Percentiles rank a stretch among this genome's conserved stretches.
These are phyloP conservation scores for Lathyrus tuberosus DNA, from an alignment of 306 rosid genomes.

Conservation along the genomic window DNA sequence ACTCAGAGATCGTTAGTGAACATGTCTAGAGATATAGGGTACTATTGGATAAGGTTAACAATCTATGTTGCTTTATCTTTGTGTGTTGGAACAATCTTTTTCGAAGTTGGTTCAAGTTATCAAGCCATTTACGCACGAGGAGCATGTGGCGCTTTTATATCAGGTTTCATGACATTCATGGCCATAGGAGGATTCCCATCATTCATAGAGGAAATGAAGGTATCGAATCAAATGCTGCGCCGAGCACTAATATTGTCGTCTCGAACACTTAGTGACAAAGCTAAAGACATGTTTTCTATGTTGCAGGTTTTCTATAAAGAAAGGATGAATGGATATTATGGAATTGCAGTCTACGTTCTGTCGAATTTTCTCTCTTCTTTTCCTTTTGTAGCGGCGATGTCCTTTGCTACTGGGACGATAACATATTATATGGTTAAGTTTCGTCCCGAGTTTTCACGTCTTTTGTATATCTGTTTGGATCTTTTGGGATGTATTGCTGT, in stretches of 20 bases:
- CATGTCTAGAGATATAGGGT: constrained; percentile 90
- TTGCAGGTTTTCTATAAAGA: constrained; percentile 74
- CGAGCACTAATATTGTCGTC: not conserved
- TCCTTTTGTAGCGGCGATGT: constrained; percentile 80
- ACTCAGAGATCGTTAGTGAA: constrained; percentile 74
- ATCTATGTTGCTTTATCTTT: constrained; percentile 65
- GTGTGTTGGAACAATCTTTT: constrained; percentile 76
- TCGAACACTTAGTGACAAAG: not conserved
- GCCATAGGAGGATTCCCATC: constrained; percentile 97
- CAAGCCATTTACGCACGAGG: constrained; percentile 77
- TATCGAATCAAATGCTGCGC: constrained; percentile 25
- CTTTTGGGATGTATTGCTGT: constrained; percentile 67
- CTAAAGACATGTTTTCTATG: not conserved
- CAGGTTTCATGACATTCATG: constrained; percentile 96
- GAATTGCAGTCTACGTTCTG: constrained; percentile 62
- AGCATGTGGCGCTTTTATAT: constrained; percentile 82
- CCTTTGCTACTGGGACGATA: constrained; percentile 65
- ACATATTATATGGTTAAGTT: constrained; percentile 79
- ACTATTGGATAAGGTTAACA: constrained; percentile 84
- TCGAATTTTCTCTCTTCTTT: constrained; percentile 84
- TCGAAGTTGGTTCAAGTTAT: constrained; percentile 61
- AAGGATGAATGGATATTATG: constrained; percentile 77
- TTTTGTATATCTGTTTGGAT: constrained; percentile 59
- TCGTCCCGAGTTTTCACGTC: constrained; percentile 57
- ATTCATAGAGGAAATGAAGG: constrained; percentile 96